phyloP scores from a whole-genome alignment of 345 rosid genomes.

The Xanthoceras sorbifolium region DNA sequence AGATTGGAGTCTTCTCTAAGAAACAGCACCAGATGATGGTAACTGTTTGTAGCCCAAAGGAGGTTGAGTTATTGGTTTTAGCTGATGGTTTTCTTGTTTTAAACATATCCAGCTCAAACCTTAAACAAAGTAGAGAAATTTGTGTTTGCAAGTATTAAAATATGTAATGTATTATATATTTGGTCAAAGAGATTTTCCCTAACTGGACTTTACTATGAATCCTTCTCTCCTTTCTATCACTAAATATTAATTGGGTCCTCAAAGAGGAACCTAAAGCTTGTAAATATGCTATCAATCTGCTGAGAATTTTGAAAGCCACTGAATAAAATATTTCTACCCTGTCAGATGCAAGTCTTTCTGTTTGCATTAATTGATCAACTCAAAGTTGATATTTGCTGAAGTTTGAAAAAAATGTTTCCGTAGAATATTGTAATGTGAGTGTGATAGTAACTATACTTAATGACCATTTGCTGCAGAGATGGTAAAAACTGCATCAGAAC shows the following conservation, averaged over 20 bases:
- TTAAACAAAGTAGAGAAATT: not conserved
- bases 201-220: not conserved
- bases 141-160: not conserved
- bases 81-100: not conserved
- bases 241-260: not conserved
- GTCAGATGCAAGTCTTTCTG: not conserved
- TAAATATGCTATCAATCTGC: not conserved
- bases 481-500: slow-evolving; percentile 57
- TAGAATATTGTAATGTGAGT: not conserved
- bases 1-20: not conserved
- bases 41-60: not conserved
- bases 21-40: not conserved
- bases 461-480: slow-evolving; percentile 50
- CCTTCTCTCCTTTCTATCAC: not conserved
- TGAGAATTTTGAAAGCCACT: not conserved
- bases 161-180: not conserved
- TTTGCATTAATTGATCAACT: not conserved
- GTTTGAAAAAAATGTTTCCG: slow-evolving; percentile 1
- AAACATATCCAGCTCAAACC: not conserved
- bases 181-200: not conserved
- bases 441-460: not conserved
- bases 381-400: not conserved
- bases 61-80: not conserved
- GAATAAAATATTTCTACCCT: not conserved
- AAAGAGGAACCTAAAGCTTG: not conserved